phyloP scores from a whole-genome alignment of 1,284 basidiomycete species.

The Apiotrichum gracile region DNA sequence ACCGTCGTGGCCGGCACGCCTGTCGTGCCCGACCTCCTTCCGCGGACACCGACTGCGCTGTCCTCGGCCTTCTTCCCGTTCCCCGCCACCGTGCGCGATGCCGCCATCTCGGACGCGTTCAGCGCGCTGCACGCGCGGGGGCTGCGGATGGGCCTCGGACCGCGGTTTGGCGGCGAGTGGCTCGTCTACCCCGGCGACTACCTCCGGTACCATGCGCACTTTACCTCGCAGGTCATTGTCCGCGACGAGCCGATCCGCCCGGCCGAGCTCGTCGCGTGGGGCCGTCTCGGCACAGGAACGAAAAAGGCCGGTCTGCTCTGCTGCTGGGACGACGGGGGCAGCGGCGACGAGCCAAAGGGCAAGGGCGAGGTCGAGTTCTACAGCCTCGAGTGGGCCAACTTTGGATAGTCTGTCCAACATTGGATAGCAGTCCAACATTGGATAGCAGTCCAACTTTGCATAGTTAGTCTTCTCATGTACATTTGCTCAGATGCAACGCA shows the following conservation, averaged over 20 bases:
- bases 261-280: conserved; percentile 91
- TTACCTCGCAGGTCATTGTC: conserved; percentile 73
- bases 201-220: conserved; percentile 93
- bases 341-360: conserved; percentile 7
- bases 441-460: too few relatives aligned
- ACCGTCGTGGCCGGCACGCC: conserved; percentile 21
- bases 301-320: conserved; percentile 94
- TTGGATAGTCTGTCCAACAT: conserved; percentile 54
- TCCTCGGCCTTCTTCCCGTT: conserved; percentile 25
- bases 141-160: conserved; percentile 56
- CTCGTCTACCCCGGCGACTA: conserved; percentile 96
- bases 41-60: conserved; percentile 18
- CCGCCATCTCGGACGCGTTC: conserved; percentile 30
- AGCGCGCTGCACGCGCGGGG: conserved; percentile 28
- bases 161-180: conserved; percentile 83
- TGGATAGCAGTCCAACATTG: too few relatives aligned
- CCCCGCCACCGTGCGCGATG: conserved; percentile 22
- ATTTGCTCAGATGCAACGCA: background rate
- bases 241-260: conserved; percentile 61
- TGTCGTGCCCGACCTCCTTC: conserved; percentile 12
- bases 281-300: conserved; percentile 90
- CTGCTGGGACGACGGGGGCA: conserved; percentile 62
- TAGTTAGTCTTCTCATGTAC: too few relatives aligned
- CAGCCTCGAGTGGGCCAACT: conserved; percentile 87
- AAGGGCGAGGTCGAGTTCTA: conserved; percentile 55